Conservation (phyloP, 805 yeast genomes). For the Lachancea thermotolerans region DNA sequence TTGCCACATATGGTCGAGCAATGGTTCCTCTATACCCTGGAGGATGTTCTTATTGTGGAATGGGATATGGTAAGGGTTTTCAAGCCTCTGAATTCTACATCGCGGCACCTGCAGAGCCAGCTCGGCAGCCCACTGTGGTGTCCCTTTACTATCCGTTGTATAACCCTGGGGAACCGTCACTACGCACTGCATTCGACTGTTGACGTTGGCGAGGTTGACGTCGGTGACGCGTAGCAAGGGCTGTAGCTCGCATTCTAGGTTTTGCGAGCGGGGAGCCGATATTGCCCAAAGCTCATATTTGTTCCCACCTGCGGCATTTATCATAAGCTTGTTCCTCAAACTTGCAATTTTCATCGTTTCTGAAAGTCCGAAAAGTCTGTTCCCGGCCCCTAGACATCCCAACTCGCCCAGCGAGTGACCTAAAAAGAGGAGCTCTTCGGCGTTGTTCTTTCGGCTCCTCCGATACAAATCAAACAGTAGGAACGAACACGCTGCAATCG, state of each 20-base stretch:
- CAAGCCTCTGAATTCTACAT: slow-evolving; percentile 23
- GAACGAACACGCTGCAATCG: slow-evolving; percentile 29
- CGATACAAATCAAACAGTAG: slow-evolving; percentile 15
- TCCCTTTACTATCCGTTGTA: too few relatives aligned
- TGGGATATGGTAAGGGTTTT: slow-evolving; percentile 29
- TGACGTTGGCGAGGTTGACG: slow-evolving; percentile 27
- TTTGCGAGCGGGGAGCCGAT: slow-evolving; percentile 24
- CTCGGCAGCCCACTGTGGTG: slow-evolving; percentile 15
- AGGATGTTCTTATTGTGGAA: slow-evolving; percentile 30
- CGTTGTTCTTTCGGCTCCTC: neutral
- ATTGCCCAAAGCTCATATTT: slow-evolving; percentile 29
- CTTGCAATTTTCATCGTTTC: slow-evolving; percentile 29
- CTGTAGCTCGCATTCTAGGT: slow-evolving; percentile 22
- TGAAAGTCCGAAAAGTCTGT: slow-evolving; percentile 20
- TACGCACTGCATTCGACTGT: slow-evolving; percentile 29
- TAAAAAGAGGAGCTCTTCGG: slow-evolving; percentile 12
- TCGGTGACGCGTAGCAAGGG: slow-evolving; percentile 5
- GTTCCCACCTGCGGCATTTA: slow-evolving; percentile 25
- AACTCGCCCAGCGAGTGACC: slow-evolving; percentile 34
- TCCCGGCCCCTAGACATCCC: slow-evolving; percentile 25
- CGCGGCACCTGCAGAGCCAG: slow-evolving; percentile 15
- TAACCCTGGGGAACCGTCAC: slow-evolving; percentile 20
- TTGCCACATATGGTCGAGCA: slow-evolving; percentile 30
- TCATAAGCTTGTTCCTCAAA: slow-evolving; percentile 31
- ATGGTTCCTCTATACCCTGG: slow-evolving; percentile 27